Conservation (phyloP, 495 filamentous ascomycete species). For the Trichoderma erinaceum region DNA sequence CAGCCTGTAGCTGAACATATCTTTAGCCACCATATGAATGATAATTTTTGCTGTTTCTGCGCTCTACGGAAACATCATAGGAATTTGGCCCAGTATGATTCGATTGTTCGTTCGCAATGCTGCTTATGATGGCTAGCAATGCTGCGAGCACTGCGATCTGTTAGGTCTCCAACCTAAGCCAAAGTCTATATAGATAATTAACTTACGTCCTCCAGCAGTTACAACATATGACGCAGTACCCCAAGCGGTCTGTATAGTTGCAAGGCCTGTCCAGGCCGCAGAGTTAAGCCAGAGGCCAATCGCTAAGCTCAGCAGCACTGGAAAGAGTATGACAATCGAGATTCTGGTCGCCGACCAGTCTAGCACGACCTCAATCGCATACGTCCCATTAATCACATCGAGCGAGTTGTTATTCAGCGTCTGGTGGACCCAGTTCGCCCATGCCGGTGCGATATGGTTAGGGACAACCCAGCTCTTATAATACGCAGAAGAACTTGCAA, state of each 20-base stretch:
- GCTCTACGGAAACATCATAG: no score
- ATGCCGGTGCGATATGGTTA: not conserved
- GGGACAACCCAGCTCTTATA: not conserved
- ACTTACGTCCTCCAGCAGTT: conserved; percentile 13
- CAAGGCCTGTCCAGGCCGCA: conserved; percentile 14
- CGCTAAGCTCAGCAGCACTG: not conserved
- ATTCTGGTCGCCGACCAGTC: not conserved
- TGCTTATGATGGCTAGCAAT: not conserved
- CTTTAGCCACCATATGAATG: no score
- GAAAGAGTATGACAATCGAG: not conserved
- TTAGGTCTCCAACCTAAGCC: not conserved
- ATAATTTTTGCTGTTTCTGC: no score
- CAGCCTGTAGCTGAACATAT: no score
- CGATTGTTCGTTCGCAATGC: not conserved
- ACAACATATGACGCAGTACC: conserved; percentile 18
- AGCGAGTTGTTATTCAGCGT: not conserved
- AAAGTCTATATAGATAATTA: not conserved
- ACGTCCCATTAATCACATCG: not conserved
- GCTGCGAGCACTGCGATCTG: not conserved
- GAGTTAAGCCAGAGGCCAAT: conserved; percentile 17
- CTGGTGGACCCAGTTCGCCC: not conserved
- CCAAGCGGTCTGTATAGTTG: conserved; percentile 20
- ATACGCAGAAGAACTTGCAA: not conserved
- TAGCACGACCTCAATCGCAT: not conserved
- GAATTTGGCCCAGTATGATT: no score